Percentiles rank a stretch among this genome's conserved stretches.
Evolutionary conservation across 768 basidiomycete genomes (phyloP).

Genomic region (Lentinus brumalis): DNA sequence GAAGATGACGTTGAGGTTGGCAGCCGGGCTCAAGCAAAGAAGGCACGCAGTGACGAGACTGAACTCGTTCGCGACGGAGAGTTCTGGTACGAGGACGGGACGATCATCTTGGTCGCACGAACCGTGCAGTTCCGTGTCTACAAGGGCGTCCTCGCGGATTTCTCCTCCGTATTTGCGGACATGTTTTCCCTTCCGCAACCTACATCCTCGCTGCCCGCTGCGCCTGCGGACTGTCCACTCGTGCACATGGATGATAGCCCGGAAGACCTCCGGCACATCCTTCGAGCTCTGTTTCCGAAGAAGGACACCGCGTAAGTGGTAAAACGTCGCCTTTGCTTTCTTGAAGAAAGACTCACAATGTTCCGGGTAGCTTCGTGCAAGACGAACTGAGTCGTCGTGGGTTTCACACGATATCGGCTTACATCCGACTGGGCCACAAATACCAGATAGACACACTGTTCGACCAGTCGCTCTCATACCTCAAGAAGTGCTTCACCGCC

Average conservation of each 20-base stretch:
- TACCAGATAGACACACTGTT: neutral
- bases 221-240: neutral
- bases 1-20: too few relatives aligned
- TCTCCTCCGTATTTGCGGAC: neutral
- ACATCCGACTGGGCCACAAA: neutral
- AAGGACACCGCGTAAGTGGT: neutral
- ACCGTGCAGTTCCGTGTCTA: slow-evolving; percentile 26
- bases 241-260: neutral
- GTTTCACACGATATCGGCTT: neutral
- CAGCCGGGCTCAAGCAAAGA: too few relatives aligned
- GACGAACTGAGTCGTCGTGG: too few relatives aligned
- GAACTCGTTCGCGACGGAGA: slow-evolving; percentile 2
- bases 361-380: neutral
- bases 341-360: too few relatives aligned
- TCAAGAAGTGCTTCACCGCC: neutral
- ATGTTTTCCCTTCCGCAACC: neutral
- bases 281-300: neutral
- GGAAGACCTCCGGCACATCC: neutral
- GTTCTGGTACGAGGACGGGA: slow-evolving; percentile 32
- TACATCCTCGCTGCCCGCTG: too few relatives aligned
- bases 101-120: slow-evolving; percentile 26
- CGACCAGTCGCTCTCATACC: neutral
- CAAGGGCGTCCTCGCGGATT: slow-evolving; percentile 22
- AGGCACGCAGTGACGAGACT: neutral
- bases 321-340: neutral